Percentiles rank a stretch among this genome's conserved stretches.
phyloP scores from a whole-genome alignment of 306 rosid species.

The Quercus alba region DNA sequence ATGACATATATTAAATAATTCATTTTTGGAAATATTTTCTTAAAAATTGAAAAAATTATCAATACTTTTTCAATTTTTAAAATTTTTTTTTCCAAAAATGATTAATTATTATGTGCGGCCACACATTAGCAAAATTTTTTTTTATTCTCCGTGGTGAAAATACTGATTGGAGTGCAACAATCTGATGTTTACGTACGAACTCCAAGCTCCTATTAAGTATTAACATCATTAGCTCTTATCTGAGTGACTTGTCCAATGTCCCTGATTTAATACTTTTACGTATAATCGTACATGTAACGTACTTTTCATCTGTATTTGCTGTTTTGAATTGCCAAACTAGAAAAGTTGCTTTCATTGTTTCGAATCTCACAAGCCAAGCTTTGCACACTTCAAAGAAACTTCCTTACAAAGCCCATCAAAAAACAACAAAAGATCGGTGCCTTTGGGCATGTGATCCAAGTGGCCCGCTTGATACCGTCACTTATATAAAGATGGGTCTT shows the following conservation, averaged over 20 bases:
- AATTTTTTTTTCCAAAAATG: too few species aligned
- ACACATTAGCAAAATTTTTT: too few species aligned
- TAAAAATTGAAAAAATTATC: too few species aligned
- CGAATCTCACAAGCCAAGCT: not conserved
- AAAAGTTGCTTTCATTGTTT: constrained; percentile 27
- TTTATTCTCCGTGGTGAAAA: not conserved
- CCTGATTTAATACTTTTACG: constrained; percentile 8
- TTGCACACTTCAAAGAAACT: constrained; percentile 34
- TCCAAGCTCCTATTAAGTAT: too few species aligned
- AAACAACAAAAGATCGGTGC: constrained; percentile 8
- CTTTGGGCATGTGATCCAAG: constrained; percentile 27
- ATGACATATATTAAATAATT: too few species aligned
- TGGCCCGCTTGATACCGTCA: constrained; percentile 19
- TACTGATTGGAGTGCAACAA: not conserved
- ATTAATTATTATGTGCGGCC: too few species aligned
- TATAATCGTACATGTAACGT: constrained; percentile 25
- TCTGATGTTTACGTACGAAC: not conserved
- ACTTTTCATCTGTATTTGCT: not conserved
- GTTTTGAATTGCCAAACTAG: constrained; percentile 11
- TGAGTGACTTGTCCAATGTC: not conserved
- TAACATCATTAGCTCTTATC: not conserved
- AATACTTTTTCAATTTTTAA: too few species aligned
- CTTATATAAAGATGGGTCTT: not conserved
- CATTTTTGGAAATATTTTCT: too few species aligned
- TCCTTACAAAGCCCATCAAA: constrained; percentile 40